A percentile compares a stretch with the other conserved stretches of the same genome.
Evolutionary conservation across 306 rosid species (phyloP).

Genomic region (Ammopiptanthus mongolicus): DNA sequence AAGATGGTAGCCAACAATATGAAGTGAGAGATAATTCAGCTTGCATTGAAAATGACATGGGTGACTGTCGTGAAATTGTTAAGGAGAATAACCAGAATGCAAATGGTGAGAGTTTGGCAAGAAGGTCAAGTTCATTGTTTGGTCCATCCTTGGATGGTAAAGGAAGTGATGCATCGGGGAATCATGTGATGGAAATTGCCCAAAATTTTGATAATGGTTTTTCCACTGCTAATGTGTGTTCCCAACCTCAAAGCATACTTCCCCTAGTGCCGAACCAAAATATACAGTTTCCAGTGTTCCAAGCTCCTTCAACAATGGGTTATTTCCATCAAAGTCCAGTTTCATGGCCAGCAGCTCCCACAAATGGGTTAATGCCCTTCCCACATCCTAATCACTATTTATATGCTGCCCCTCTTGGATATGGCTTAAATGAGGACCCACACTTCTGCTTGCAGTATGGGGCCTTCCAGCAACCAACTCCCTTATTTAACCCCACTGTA

Average conservation of each 20-base stretch:
- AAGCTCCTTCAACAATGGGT: slow-evolving; percentile 66
- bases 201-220: slow-evolving; percentile 45
- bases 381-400: slow-evolving; percentile 65
- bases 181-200: slow-evolving; percentile 24
- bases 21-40: slow-evolving; percentile 58
- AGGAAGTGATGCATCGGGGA: slow-evolving; percentile 39
- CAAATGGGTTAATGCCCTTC: slow-evolving; percentile 64
- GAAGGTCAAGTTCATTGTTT: slow-evolving; percentile 21
- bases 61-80: slow-evolving; percentile 42
- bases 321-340: slow-evolving; percentile 85
- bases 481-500: slow-evolving; percentile 55
- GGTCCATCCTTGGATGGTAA: slow-evolving; percentile 33
- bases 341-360: slow-evolving; percentile 75
- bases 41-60: slow-evolving; percentile 43
- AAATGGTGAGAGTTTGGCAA: slow-evolving; percentile 34
- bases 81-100: slow-evolving; percentile 33
- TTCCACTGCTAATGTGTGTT: slow-evolving; percentile 47
- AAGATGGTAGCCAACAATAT: slow-evolving; percentile 74
- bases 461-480: slow-evolving; percentile 66
- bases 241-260: slow-evolving; percentile 59
- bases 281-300: slow-evolving; percentile 69
- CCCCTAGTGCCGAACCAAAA: slow-evolving; percentile 52
- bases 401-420: slow-evolving; percentile 77
- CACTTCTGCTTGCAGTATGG: slow-evolving; percentile 77
- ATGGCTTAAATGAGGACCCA: slow-evolving; percentile 72